Base-by-base conservation (phyloP, 139 green algal genomes). In the Chlamydomonas eustigma region DNA sequence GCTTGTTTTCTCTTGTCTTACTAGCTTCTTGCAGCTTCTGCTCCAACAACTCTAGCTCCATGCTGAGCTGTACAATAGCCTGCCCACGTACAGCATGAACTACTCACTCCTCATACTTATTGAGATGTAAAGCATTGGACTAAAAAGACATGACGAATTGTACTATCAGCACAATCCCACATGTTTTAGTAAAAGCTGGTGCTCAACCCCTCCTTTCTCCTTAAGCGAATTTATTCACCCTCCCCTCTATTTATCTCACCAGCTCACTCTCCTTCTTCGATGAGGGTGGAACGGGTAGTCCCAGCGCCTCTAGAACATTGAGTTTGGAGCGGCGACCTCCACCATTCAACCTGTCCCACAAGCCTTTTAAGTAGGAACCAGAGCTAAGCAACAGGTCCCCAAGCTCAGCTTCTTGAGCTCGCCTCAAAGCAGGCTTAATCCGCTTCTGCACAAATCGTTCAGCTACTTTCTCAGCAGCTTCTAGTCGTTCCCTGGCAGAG, bases 301-400 rank as follows among this genome's bases (percentile, higher is more conserved):
- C 87, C 2, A 86, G 69, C 1, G 32, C 50, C 39, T 74, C 32
- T 38, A 51, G 63, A 44, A n/a, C 58, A 22, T 6, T 51, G 37
- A 25, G 38, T 30, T 58, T 65, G 39, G 63, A 52, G 32, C 50
- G 39, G 24, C 75, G 50, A 50, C 81, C 52, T 2, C 76, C 67
- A 18, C 90, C 90, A 78, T 97, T 97, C 2, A 97, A 84, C 34
- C 92, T 86, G 24, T 78, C 75, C 92, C 92, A 97, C 39, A 96
- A 74, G 1, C 86, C 91, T 2, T 52, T 64, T 35, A 92, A 86
- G 83, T 88, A 93, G 24, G 65, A 35, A 3, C 83, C 81, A 1
- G 75, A 81, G 1, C 78, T 73, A n/a, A 77, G 76, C 28, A 92
- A 37, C 65, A 90, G 82, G 69, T 91, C 50, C 12, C 86, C 33